Percentiles rank a stretch among this genome's conserved stretches.
phyloP scores from a whole-genome alignment of 1,139 yeast genomes.

The Debaryomycetaceae sp. region DNA sequence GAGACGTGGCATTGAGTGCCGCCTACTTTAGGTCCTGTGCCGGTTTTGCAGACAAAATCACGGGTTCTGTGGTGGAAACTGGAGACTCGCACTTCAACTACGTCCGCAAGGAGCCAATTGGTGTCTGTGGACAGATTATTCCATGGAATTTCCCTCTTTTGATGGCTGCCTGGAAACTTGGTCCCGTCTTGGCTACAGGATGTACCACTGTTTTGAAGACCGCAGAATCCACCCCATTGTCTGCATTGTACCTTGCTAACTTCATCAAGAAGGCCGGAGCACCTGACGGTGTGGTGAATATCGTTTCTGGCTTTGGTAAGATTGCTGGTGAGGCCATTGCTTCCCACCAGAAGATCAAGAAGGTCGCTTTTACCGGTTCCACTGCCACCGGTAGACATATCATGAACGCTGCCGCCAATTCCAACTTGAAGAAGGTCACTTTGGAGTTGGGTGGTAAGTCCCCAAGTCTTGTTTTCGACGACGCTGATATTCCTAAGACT shows the following conservation, averaged over 20 bases:
- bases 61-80: conserved; percentile 64
- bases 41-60: conserved; percentile 80
- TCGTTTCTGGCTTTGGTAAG: conserved; percentile 75
- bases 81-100: conserved; percentile 60
- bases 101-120: conserved; percentile 62
- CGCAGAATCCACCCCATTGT: conserved; percentile 81
- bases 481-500: conserved; percentile 64
- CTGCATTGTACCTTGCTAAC: conserved; percentile 63
- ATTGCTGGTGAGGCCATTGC: conserved; percentile 75
- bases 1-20: conserved; percentile 62
- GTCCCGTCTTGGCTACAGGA: conserved; percentile 81
- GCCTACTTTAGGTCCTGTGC: conserved; percentile 70
- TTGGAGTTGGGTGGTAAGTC: conserved; percentile 88
- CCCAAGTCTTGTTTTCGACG: conserved; percentile 74
- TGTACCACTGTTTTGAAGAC: conserved; percentile 77
- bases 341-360: conserved; percentile 63
- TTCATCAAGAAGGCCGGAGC: conserved; percentile 67
- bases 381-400: conserved; percentile 77
- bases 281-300: conserved; percentile 78
- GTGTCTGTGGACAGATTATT: conserved; percentile 78
- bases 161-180: conserved; percentile 84
- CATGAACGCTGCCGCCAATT: conserved; percentile 66
- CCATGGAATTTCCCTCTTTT: conserved; percentile 89
- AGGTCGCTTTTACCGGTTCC: conserved; percentile 85
- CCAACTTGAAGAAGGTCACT: conserved; percentile 74